Conservation (phyloP, 441 rosid species). For the Geranium incanum region DNA sequence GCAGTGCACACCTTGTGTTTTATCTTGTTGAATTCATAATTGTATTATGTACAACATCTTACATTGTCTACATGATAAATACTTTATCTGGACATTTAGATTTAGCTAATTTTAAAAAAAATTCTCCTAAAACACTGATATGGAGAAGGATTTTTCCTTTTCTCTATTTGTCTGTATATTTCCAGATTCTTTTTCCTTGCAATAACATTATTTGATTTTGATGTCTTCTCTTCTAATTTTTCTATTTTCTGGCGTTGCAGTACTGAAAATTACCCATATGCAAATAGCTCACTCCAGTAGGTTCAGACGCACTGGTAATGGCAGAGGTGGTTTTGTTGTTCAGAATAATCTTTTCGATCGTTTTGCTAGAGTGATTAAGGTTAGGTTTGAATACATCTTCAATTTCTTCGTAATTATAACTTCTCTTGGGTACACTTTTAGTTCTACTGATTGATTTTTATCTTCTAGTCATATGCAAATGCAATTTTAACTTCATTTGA, state of each 20-base stretch:
- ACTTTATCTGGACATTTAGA: too few relatives aligned
- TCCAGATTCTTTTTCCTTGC: background rate
- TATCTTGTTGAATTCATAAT: too few relatives aligned
- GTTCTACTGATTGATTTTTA: slow-evolving; percentile 11
- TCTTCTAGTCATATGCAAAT: slow-evolving; percentile 83
- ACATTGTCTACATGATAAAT: too few relatives aligned
- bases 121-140: background rate
- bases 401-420: background rate
- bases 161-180: background rate
- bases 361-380: slow-evolving; percentile 86
- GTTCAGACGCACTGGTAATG: slow-evolving; percentile 31
- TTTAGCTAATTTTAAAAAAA: too few relatives aligned
- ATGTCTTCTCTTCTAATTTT: background rate
- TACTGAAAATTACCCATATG: background rate
- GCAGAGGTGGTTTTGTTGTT: slow-evolving; percentile 35
- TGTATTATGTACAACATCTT: too few relatives aligned
- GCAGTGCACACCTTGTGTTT: too few relatives aligned
- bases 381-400: slow-evolving; percentile 13
- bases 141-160: background rate
- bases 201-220: too few relatives aligned
- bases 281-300: background rate
- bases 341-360: slow-evolving; percentile 85
- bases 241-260: background rate
- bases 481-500: slow-evolving; percentile 69
- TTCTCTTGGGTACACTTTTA: background rate